Evolutionary conservation across 139 green algal genomes (phyloP), one percentile per base, ranked within the genome.

Genomic region (Auxenochlorella protothecoides): DNA sequence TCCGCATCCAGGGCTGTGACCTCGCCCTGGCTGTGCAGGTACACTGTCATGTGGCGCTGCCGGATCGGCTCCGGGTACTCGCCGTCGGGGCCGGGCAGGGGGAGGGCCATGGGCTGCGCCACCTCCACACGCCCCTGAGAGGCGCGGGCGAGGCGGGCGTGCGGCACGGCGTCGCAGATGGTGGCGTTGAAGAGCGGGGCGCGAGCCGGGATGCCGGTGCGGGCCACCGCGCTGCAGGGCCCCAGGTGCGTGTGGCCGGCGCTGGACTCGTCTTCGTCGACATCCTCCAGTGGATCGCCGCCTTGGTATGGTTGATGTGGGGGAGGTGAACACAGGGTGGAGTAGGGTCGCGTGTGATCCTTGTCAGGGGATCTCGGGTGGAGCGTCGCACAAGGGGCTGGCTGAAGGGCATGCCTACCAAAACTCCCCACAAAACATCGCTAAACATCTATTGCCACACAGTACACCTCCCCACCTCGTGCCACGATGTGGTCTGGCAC

Each of bases 401-500:
- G 27, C 27, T 44, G 27, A 62, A 62, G 57, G 9, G 57, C 57
- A 62, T 62, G 27, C 27, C 27, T 44, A 44, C 27, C 27, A 44
- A 1, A 44, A 44, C 27, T 44, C 27, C 27, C 27, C 27, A 44
- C 27, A 44, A 44, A 44, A 44, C 27, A 44, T 44, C 27, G 27
- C 27, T 44, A 1, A 44, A 44, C 27, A 1, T 1, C 27, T 44
- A 44, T 44, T 44, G 27, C 27, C 27, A 44, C 27, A 44, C 27
- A 44, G 27, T 44, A 44, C 27, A 44, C 27, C 27, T 62, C 57
- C 64, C 13, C 73, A 72, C 71, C 79, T 27, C 53, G n/a, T 15
- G 65, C 82, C 63, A 85, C 76, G 5, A 97, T 78, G 77, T 98
- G 91, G 72, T 99, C 94, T 6, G 97, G 80, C 7, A 97, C 87